Conservation (phyloP, 108 stramenopile species). For the Nannochloropsis gaditana region DNA sequence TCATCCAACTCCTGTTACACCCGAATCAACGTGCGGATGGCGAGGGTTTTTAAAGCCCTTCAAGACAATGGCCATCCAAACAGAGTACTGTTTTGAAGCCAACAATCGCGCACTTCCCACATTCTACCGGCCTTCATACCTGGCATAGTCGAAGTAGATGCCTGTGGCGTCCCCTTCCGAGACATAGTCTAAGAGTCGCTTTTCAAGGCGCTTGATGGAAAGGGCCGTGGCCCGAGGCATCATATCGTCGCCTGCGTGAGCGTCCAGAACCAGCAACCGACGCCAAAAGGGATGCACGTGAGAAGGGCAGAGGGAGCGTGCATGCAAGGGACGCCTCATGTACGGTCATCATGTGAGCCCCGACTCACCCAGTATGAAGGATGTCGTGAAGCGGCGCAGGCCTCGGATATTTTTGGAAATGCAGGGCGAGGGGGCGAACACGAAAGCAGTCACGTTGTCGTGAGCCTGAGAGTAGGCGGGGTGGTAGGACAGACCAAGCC, state of each 20-base stretch:
- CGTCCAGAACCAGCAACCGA: no score
- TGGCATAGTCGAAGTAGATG: conserved; percentile 2
- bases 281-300: no score
- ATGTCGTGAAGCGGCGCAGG: conserved; percentile 32
- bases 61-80: conserved; percentile 32
- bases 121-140: neutral
- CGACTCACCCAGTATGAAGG: conserved; percentile 41
- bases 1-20: conserved; percentile 20
- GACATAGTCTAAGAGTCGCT: conserved; percentile 27
- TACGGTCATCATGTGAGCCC: no score
- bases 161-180: neutral
- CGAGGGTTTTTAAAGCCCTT: conserved; percentile 38
- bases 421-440: neutral
- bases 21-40: conserved; percentile 29
- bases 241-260: conserved; percentile 39
- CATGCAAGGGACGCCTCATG: no score
- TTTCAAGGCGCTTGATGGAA: conserved; percentile 37
- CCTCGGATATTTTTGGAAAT: conserved; percentile 20
- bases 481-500: no score
- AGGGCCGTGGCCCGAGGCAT: conserved; percentile 37
- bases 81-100: no score
- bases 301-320: no score
- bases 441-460: neutral
- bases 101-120: neutral
- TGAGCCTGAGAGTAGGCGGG: neutral